Percentiles rank a stretch among this genome's conserved stretches.
phyloP scores from a whole-genome alignment of 2,329 filamentous ascomycete species.

The Clonostachys byssicola region DNA sequence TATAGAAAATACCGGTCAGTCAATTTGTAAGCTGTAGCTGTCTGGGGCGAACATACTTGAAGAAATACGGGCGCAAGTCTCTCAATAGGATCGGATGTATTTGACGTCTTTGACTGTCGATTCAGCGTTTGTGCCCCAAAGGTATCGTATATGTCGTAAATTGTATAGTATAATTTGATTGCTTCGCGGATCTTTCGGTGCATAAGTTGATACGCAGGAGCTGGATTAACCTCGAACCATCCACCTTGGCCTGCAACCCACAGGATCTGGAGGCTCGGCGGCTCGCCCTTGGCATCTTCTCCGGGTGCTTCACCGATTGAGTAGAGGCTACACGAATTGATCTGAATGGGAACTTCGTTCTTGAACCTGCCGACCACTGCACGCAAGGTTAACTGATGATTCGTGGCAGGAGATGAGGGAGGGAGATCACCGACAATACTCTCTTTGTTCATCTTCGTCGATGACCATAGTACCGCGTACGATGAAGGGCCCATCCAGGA shows the following conservation, averaged over 20 bases:
- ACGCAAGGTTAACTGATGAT: not conserved
- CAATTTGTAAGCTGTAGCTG: not conserved
- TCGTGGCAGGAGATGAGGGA: not conserved
- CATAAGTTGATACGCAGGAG: slow-evolving; percentile 48
- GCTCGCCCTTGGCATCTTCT: not conserved
- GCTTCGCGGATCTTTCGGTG: slow-evolving; percentile 60
- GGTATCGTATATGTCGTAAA: slow-evolving; percentile 50
- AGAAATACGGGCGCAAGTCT: slow-evolving; percentile 23
- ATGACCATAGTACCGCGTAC: slow-evolving; percentile 56
- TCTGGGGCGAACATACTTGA: slow-evolving; percentile 11
- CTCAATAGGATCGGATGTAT: slow-evolving; percentile 18
- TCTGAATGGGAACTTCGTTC: not conserved
- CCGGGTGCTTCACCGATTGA: not conserved
- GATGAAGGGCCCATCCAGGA: slow-evolving; percentile 54
- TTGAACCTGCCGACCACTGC: not conserved
- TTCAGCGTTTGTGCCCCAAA: slow-evolving; percentile 5
- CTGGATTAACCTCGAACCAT: slow-evolving; percentile 65
- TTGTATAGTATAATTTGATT: slow-evolving; percentile 58
- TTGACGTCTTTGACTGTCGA: slow-evolving; percentile 14
- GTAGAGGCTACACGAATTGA: not conserved
- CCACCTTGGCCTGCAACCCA: slow-evolving; percentile 48
- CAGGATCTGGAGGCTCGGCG: not conserved
- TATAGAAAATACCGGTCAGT: slow-evolving; percentile 12
- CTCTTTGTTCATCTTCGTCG: slow-evolving; percentile 32
- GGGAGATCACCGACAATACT: slow-evolving; percentile 9